phyloP scores from a whole-genome alignment of 1,284 basidiomycete genomes.

The Ganoderma leucocontextum region DNA sequence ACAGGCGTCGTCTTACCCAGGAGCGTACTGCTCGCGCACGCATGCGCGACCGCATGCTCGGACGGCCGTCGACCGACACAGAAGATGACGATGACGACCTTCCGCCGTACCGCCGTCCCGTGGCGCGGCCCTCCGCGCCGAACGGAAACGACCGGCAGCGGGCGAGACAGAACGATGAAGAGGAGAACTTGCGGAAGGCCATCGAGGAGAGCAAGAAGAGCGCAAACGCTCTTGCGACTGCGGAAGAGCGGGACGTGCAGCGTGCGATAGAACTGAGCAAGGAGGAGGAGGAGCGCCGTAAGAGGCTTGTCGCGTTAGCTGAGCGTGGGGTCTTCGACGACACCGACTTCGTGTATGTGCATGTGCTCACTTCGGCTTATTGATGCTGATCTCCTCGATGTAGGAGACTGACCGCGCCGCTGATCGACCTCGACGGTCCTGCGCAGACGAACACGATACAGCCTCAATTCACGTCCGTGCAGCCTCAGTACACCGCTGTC shows the following conservation, averaged over 20 bases:
- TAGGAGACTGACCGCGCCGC: conserved; percentile 2
- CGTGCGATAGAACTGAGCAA: conserved; percentile 84
- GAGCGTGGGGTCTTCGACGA: conserved; percentile 84
- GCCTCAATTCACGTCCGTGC: conserved; percentile 48
- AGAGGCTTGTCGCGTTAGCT: conserved; percentile 76
- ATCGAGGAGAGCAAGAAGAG: conserved; percentile 85
- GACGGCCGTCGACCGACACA: conserved; percentile 58
- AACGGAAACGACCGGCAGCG: conserved; percentile 4
- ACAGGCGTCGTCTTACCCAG: conserved; percentile 82
- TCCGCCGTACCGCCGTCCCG: neutral
- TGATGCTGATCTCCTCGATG: neutral
- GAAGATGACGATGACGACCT: conserved; percentile 37
- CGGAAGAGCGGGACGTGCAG: conserved; percentile 81
- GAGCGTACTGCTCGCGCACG: conserved; percentile 83
- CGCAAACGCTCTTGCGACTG: conserved; percentile 69
- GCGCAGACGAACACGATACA: neutral
- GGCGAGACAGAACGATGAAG: conserved; percentile 19
- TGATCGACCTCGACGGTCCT: neutral
- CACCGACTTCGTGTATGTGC: conserved; percentile 66
- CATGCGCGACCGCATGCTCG: conserved; percentile 90
- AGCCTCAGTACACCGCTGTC: conserved; percentile 56
- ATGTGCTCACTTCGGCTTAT: neutral
- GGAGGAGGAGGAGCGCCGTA: conserved; percentile 82
- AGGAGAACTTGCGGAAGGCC: conserved; percentile 75
- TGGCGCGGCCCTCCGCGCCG: neutral